Evolutionary conservation across 108 stramenopile genomes (phyloP), one percentile per base, ranked within the genome.

Genomic region (Asterionellopsis glacialis): DNA sequence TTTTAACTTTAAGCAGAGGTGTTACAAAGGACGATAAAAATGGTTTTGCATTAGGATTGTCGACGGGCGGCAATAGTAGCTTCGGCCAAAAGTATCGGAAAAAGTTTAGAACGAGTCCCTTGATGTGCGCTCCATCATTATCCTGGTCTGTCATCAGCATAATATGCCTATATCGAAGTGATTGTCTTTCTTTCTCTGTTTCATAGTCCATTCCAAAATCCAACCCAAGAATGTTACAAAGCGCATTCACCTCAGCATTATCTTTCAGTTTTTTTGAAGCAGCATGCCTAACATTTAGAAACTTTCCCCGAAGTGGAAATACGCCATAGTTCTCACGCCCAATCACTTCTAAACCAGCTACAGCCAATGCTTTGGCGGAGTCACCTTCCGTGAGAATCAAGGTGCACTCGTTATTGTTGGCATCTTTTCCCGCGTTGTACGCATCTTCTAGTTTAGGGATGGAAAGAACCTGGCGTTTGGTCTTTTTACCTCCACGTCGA

Each of bases 341-440:
- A 33, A 99, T 90, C n/a, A 98, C 87, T 59, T 94, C 88, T 18
- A 99, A 74, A 11, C 97, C 98, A 18, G 88, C 83, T 0, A 99
- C 92, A 16, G 98, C 98, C 24, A 98, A 62, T 19, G 98, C 93
- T 72, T 98, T 99, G 33, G 98, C 98, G 27, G 95, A 96, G 69
- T 99, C 98, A 55, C 98, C 98, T 83, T 99, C 98, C 0, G 98
- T 99, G 26, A 99, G 67, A 48, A 99, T 98, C 18, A 99, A 76
- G 7, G 98, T 98, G 68, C 93, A 94, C 15, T 76, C 55, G n/a
- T 57, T 49, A 41, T 69, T 64, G 9, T 44, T 61, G 7, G 33
- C 7, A 33, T 79, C 70, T 16, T 76, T 81, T 10, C 93, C 96
- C 1, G 96, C 96, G n/a, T 73, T 56, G 63, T 93, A 85, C 9